Evolutionary conservation across 208 protist genomes (phyloP).

Genomic region (Leishmania turanica): DNA sequence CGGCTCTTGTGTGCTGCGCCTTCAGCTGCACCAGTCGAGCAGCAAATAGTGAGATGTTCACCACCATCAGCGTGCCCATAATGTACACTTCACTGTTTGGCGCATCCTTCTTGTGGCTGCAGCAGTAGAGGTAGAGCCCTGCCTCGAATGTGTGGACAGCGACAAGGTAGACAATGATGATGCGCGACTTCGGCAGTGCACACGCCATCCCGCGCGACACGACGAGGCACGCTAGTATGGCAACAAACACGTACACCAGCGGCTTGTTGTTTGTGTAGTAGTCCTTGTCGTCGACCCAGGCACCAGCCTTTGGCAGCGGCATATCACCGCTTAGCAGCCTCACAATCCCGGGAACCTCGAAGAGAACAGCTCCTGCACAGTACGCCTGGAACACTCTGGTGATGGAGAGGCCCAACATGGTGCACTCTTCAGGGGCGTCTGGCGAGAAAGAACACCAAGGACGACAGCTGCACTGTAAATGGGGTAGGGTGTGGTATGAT

Average conservation of each 20-base stretch:
- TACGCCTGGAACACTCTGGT: constrained; percentile 34
- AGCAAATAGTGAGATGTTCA: constrained; percentile 35
- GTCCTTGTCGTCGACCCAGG: constrained; percentile 54
- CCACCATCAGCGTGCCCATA: constrained; percentile 30
- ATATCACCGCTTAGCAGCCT: constrained; percentile 27
- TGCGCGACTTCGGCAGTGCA: constrained; percentile 38
- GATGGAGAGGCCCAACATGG: constrained; percentile 7
- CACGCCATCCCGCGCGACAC: constrained; percentile 33
- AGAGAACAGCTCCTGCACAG: constrained; percentile 31
- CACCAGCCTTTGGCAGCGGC: constrained; percentile 27
- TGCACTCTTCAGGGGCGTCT: not conserved
- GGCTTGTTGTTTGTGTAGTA: constrained; percentile 31
- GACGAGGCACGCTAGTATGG: constrained; percentile 41
- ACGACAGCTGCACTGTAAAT: not conserved
- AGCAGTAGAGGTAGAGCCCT: constrained; percentile 29
- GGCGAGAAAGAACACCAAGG: not conserved
- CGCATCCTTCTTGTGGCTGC: constrained; percentile 28
- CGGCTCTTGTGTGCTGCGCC: constrained; percentile 1
- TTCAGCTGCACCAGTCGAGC: constrained; percentile 23
- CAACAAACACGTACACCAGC: constrained; percentile 40
- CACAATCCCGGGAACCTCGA: constrained; percentile 50
- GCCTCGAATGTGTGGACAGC: constrained; percentile 43
- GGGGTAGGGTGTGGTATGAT: not conserved
- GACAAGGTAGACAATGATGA: constrained; percentile 47
- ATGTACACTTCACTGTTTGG: constrained; percentile 18